Conservation (phyloP, 352 stramenopile species). For the Globisporangium uncinulatum region DNA sequence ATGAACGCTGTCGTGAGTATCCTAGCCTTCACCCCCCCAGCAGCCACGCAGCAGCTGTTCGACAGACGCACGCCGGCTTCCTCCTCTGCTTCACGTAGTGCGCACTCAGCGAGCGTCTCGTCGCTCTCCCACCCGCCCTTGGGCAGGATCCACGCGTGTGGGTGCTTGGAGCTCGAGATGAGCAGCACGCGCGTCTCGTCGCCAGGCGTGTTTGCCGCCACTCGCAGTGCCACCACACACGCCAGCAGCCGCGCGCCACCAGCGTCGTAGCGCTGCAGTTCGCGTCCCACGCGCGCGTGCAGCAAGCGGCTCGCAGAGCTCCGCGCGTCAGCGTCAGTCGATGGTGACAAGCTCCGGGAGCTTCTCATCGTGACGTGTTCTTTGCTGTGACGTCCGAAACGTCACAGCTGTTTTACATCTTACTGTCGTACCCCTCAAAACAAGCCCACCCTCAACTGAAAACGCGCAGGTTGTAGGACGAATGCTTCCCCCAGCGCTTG, state of each 20-base stretch:
- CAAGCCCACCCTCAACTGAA: no score
- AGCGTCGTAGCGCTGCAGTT: conserved; percentile 63
- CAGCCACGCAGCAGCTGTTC: neutral
- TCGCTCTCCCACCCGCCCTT: conserved; percentile 96
- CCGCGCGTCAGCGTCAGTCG: neutral
- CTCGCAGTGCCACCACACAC: conserved; percentile 35
- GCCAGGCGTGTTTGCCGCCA: neutral
- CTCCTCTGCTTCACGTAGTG: conserved; percentile 91
- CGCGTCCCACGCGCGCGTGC: conserved; percentile 49
- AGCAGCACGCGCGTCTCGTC: conserved; percentile 47
- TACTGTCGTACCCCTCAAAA: no score
- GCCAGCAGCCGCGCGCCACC: conserved; percentile 44
- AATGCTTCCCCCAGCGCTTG: no score
- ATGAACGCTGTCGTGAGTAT: neutral
- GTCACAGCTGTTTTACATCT: neutral
- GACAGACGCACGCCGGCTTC: conserved; percentile 77
- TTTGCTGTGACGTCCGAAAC: neutral
- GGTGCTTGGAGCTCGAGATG: conserved; percentile 87
- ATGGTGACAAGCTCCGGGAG: neutral
- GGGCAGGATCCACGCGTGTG: conserved; percentile 92
- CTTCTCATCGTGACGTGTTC: neutral
- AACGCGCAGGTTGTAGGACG: no score
- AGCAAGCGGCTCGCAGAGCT: conserved; percentile 20
- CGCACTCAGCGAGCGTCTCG: conserved; percentile 89
- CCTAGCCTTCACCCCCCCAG: neutral